phyloP scores from a whole-genome alignment of 192 early-diverging fungal species.

The Podila horticola region DNA sequence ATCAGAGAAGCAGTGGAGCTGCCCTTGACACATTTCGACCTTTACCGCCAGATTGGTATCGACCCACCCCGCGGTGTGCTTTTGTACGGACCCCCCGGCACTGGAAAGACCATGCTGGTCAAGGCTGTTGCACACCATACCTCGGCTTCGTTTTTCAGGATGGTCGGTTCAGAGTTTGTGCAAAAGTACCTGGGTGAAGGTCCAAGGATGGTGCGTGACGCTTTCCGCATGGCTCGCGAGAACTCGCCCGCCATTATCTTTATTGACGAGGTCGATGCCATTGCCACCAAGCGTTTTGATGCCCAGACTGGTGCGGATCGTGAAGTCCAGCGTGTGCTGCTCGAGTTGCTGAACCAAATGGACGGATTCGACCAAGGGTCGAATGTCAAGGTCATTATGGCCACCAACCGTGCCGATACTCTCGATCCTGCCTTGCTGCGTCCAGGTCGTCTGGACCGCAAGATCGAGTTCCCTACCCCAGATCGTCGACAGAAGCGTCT shows the following conservation, averaged over 20 bases:
- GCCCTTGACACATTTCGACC: conserved; percentile 97
- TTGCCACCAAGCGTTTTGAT: conserved; percentile 98
- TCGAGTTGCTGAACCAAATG: conserved; percentile 99
- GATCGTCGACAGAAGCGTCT: conserved; percentile 97
- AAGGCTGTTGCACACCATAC: conserved; percentile 99
- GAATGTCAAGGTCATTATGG: conserved; percentile 99
- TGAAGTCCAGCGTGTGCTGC: conserved; percentile 97
- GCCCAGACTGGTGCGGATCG: conserved; percentile 98
- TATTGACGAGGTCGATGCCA: conserved; percentile 99
- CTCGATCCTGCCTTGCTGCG: conserved; percentile 97
- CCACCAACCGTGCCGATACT: conserved; percentile 97
- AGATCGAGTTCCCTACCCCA: conserved; percentile 99
- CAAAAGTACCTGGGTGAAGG: conserved; percentile 99
- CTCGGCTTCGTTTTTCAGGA: conserved; percentile 95
- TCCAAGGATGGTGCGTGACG: conserved; percentile 97
- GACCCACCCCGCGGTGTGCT: conserved; percentile 99
- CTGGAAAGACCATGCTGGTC: conserved; percentile 98
- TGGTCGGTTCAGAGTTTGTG: conserved; percentile 98
- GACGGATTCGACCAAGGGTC: conserved; percentile 99
- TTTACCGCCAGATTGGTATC: conserved; percentile 98
- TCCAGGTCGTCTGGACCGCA: conserved; percentile 96
- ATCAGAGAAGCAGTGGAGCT: conserved; percentile 97
- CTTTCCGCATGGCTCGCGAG: conserved; percentile 95
- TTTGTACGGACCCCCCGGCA: conserved; percentile 98
- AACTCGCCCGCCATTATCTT: conserved; percentile 98